Evolutionary conservation across 1,284 basidiomycete species (phyloP).

Genomic region (Tilletia indica): DNA sequence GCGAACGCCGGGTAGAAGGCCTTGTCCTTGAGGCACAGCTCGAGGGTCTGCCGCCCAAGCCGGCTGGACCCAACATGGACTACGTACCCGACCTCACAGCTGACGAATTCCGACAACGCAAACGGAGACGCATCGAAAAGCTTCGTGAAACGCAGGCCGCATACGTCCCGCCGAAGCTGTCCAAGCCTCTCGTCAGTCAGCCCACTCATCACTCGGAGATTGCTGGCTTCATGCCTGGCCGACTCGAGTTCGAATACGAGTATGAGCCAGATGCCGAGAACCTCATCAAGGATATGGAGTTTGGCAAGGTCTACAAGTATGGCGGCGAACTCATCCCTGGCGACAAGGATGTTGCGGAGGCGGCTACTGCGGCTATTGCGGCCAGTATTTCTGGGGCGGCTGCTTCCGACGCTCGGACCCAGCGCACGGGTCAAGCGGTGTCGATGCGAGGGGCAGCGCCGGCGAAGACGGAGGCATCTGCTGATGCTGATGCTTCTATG

Average conservation of each 20-base stretch:
- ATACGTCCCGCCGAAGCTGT: slow-evolving; percentile 41
- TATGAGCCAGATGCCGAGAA: slow-evolving; percentile 88
- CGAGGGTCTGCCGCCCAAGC: neutral
- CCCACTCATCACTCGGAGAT: slow-evolving; percentile 88
- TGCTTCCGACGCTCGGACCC: slow-evolving; percentile 1
- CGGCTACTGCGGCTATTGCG: slow-evolving; percentile 55
- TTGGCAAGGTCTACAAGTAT: slow-evolving; percentile 78
- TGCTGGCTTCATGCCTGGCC: slow-evolving; percentile 87
- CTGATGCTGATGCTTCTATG: slow-evolving; percentile 9
- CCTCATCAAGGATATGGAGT: slow-evolving; percentile 92
- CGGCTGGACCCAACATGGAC: slow-evolving; percentile 37
- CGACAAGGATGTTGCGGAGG: slow-evolving; percentile 43
- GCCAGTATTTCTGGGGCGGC: slow-evolving; percentile 14
- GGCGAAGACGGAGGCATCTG: slow-evolving; percentile 6
- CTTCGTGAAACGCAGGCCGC: slow-evolving; percentile 44
- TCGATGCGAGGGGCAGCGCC: slow-evolving; percentile 7
- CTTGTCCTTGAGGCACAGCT: slow-evolving; percentile 21
- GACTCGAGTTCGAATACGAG: slow-evolving; percentile 96
- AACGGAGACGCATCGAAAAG: slow-evolving; percentile 48
- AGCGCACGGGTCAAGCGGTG: slow-evolving; percentile 12
- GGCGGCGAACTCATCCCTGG: slow-evolving; percentile 67
- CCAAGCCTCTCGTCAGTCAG: slow-evolving; percentile 80
- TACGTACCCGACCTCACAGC: slow-evolving; percentile 38
- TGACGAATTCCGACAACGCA: slow-evolving; percentile 50
- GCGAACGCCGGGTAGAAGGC: slow-evolving; percentile 39